Evolutionary conservation across 78 protist species (phyloP).

Genomic region (Dictyostelium firmibasis): DNA sequence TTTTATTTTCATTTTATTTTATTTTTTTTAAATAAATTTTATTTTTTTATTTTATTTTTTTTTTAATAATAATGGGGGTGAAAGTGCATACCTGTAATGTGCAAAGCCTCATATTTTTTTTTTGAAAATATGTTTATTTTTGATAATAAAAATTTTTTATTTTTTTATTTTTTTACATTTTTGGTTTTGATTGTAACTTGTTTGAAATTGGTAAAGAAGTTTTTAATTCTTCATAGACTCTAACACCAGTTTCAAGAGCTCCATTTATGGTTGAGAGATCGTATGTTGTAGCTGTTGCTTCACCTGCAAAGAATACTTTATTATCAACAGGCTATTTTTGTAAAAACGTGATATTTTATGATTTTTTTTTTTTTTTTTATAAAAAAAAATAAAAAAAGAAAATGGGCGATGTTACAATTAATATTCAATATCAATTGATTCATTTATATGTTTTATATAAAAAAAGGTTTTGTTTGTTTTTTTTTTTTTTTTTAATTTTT

Average conservation of each 20-base stretch:
- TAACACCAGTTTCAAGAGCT: conserved; percentile 47
- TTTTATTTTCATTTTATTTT: too few species aligned
- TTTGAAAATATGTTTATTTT: too few species aligned
- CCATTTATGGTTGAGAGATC: conserved; percentile 51
- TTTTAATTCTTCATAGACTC: conserved; percentile 29
- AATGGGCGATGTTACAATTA: too few species aligned
- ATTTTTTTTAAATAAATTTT: too few species aligned
- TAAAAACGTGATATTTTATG: not conserved
- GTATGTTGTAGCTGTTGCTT: conserved; percentile 40
- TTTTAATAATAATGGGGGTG: too few species aligned
- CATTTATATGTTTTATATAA: not conserved
- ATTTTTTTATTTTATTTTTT: too few species aligned
- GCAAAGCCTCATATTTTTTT: too few species aligned
- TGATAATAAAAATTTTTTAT: not conserved
- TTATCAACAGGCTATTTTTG: conserved; percentile 8
- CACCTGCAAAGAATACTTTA: conserved; percentile 62
- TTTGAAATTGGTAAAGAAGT: not conserved
- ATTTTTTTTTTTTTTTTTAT: not conserved
- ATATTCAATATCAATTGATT: not conserved
- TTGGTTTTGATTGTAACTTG: not conserved
- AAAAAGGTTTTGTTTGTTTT: not conserved
- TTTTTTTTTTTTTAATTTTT: too few species aligned
- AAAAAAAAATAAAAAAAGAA: too few species aligned
- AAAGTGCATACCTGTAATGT: too few species aligned
- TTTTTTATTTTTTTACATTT: not conserved